Base-by-base conservation (phyloP, 371 early-diverging fungal species). In the Apophysomyces variabilis region DNA sequence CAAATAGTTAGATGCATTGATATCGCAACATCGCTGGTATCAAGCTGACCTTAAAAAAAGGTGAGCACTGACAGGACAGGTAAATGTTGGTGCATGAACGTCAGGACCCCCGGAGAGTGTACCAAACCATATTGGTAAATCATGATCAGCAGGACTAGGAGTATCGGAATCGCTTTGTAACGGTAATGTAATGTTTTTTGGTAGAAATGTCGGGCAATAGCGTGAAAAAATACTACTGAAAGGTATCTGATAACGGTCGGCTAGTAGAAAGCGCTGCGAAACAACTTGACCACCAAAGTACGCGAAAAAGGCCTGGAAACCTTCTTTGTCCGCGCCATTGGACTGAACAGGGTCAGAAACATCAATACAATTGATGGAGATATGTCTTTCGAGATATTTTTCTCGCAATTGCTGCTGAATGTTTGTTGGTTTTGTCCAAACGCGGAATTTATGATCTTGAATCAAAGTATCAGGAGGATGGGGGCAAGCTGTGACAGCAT, bases 161-260 rank as follows among this genome's bases (percentile, higher is more conserved):
- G 9, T 50, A 21, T 50, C 54, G 21, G 54, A 50, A 50, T 41
- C 41, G 11, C 13, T 41, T 8, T 13, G 8, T 13, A 13, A 41
- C 8, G 41, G 21, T 4, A 16, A 21, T 18, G 21, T 16, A 16
- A 21, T 7, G 54, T 8, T 50, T 26, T 4, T 21, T 26, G 21
- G 54, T 18, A 50, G 8, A 21, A 21, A 50, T 4, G 54, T 18
- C 21, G 54, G 54, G 35, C 54, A 50, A 11, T 50, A 50, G 16
- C 54, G n/a, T 50, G 21, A 16, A 21, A 50, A 50, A 50, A 50
- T 21, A 21, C 54, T 50, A 26, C 54, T 50, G 21, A 50, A 50
- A 21, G 54, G 54, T 21, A 50, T 50, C 54, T 50, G 54, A 21
- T 50, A 26, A 26, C 54, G 54, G n/a, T 50, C 54, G 16, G 54